These are phyloP conservation scores for Penicillium diatomitis DNA, from an alignment of 495 filamentous ascomycete species.

Conservation along the genomic window DNA sequence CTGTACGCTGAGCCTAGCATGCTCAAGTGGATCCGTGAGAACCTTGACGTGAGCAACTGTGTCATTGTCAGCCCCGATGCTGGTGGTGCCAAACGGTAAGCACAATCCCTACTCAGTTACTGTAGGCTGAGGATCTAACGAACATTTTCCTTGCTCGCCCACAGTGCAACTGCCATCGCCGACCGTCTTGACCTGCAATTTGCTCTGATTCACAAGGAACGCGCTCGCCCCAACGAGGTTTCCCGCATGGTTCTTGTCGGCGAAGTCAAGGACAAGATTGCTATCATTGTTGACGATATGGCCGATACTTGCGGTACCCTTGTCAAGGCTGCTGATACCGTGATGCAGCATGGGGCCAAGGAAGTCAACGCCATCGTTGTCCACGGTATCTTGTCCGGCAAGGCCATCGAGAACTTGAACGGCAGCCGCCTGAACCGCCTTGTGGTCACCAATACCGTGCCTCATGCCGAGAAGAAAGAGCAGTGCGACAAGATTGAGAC, in stretches of 20 bases:
- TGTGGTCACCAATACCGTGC: slow-evolving; percentile 97
- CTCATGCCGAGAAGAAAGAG: slow-evolving; percentile 67
- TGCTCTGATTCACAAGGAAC: slow-evolving; percentile 98
- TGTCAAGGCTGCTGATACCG: slow-evolving; percentile 83
- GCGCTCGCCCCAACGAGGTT: slow-evolving; percentile 89
- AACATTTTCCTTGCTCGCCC: not conserved
- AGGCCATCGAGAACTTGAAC: slow-evolving; percentile 86
- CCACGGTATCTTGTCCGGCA: slow-evolving; percentile 87
- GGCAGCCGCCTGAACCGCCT: slow-evolving; percentile 64
- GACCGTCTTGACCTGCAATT: slow-evolving; percentile 91
- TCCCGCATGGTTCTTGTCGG: slow-evolving; percentile 84
- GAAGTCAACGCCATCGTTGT: slow-evolving; percentile 92
- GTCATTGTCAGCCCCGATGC: slow-evolving; percentile 97
- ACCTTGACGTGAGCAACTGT: slow-evolving; percentile 71
- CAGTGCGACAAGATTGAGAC: slow-evolving; percentile 70
- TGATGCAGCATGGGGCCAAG: slow-evolving; percentile 80
- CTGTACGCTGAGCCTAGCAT: slow-evolving; percentile 93
- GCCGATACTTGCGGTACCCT: slow-evolving; percentile 95
- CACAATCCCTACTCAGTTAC: slow-evolving; percentile 1
- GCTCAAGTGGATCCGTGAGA: slow-evolving; percentile 81
- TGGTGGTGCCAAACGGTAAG: slow-evolving; percentile 88
- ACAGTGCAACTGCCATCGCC: slow-evolving; percentile 84
- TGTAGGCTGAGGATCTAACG: not conserved
- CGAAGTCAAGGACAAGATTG: slow-evolving; percentile 49
- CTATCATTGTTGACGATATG: slow-evolving; percentile 75